Conservation (phyloP, 1,139 yeast species). For the Debaryomyces udenii region DNA sequence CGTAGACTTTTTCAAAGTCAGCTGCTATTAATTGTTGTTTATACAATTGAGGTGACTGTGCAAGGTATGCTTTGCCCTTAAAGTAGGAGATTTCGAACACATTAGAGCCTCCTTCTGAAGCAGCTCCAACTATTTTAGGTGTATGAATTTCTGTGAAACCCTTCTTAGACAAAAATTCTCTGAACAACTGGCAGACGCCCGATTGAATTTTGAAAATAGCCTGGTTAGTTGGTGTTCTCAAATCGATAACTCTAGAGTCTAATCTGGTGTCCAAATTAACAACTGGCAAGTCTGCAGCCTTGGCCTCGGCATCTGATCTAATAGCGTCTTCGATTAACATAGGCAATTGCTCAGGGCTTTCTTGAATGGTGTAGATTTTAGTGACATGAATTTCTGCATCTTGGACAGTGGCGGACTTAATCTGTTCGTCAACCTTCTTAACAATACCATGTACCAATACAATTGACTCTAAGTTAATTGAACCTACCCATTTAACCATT, state of each 20-base stretch:
- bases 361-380: conserved; percentile 76
- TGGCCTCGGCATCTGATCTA: conserved; percentile 94
- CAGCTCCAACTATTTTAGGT: conserved; percentile 92
- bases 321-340: conserved; percentile 94
- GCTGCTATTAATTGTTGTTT: conserved; percentile 98
- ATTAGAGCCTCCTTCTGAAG: conserved; percentile 97
- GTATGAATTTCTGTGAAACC: conserved; percentile 91
- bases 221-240: conserved; percentile 96
- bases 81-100: conserved; percentile 93
- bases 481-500: conserved; percentile 95
- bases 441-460: conserved; percentile 88
- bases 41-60: conserved; percentile 97
- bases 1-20: conserved; percentile 94
- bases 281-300: conserved; percentile 85
- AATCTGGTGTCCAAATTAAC: conserved; percentile 96
- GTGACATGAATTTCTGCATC: conserved; percentile 82
- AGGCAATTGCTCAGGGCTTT: conserved; percentile 92
- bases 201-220: conserved; percentile 94
- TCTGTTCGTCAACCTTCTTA: conserved; percentile 79
- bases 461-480: conserved; percentile 84
- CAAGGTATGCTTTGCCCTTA: conserved; percentile 89
- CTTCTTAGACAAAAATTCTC: conserved; percentile 73
- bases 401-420: conserved; percentile 90
- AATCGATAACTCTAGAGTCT: conserved; percentile 92
- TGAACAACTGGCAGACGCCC: conserved; percentile 84